Evolutionary conservation across 2,329 filamentous ascomycete species (phyloP), one percentile per base, ranked within the genome.

Genomic region (Leptographium galeiforme): DNA sequence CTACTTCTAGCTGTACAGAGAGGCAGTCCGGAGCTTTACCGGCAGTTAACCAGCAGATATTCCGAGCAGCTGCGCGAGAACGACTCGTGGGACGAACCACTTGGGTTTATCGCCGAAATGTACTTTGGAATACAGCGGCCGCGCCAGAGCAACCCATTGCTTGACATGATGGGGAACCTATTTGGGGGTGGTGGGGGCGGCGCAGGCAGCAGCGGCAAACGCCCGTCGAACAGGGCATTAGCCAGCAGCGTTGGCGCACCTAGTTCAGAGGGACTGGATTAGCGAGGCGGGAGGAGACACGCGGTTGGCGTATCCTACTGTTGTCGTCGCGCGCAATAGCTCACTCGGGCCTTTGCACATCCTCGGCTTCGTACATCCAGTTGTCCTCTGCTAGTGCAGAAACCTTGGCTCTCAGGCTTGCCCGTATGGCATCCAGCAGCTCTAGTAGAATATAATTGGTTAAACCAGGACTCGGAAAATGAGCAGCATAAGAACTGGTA

Each of bases 81-180:
- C 1, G 80, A 79, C 6, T 75, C 77, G 13, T 97, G 91, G 91
- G 80, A 82, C 38, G 89, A 89, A 64, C 78, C 88, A 30, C 72
- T 98, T 56, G 85, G 89, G 61, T 83, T 88, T 67, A 84, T 98
- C 62, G 91, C 86, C 49, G 91, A 98, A 72, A 90, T 95, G 81
- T 98, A 97, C 73, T 98, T 98, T 70, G 83, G 83, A 39, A 94
- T 98, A 66, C 80, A 83, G 71, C 84, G 89, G 64, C 91, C 90
- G 48, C 79, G 85, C 63, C 89, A 95, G 72, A 86, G 84, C 58
- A 97, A 97, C 67, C 90, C 90, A 4, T 73, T 98, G 67, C 81
- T 97, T 69, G 93, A 98, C 66, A 97, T 98, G 90, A 94, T 98
- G 87, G 90, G 89, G 48, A 90, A 82, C 57, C 81, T 98, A 75